Evolutionary conservation across 208 protist genomes (phyloP).

Genomic region (Leishmania braziliensis): DNA sequence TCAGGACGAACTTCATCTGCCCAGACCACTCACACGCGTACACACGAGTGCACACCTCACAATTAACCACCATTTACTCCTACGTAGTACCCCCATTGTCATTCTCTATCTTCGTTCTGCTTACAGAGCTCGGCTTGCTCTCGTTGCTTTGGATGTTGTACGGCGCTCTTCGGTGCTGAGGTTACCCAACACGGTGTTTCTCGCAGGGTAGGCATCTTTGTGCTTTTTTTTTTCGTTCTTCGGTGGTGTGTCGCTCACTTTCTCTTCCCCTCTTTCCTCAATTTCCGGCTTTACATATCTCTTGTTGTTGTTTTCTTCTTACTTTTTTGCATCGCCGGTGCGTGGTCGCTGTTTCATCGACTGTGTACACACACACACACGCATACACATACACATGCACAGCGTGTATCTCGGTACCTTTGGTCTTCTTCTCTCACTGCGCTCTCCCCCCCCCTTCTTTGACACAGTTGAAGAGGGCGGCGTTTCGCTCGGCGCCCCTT

Average conservation of each 20-base stretch:
- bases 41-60: background rate
- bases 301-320: too few species aligned
- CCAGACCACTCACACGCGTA: background rate
- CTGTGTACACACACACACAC: too few species aligned
- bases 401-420: background rate
- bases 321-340: background rate
- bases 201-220: slow-evolving; percentile 1
- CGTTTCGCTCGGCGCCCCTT: background rate
- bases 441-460: too few species aligned
- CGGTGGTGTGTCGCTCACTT: background rate
- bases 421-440: background rate
- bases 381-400: background rate
- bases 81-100: background rate
- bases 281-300: too few species aligned
- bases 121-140: background rate
- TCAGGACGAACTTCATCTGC: background rate
- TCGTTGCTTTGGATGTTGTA: background rate
- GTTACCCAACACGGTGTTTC: slow-evolving; percentile 2
- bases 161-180: background rate
- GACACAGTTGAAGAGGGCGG: too few species aligned
- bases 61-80: background rate
- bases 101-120: background rate
- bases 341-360: background rate
- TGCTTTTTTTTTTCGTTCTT: slow-evolving; percentile 4
- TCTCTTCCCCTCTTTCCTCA: too few species aligned